These are phyloP conservation scores for Metarhizium rileyi DNA, from an alignment of 2,329 filamentous ascomycete genomes.

Conservation along the genomic window DNA sequence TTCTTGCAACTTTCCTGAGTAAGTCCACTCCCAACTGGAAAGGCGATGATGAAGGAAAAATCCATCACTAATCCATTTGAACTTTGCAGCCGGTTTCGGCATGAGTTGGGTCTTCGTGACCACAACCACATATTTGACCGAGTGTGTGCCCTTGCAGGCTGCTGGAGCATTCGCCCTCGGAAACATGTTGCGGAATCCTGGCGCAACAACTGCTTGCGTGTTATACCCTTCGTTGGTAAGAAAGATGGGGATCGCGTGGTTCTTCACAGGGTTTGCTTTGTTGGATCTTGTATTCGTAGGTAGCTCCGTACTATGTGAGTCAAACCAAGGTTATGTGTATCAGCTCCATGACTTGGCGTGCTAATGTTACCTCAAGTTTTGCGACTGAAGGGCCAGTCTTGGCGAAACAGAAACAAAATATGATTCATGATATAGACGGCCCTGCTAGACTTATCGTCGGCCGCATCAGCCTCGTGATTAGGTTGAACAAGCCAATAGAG, in stretches of 20 bases:
- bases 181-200: conserved; percentile 29
- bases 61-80: conserved; percentile 3
- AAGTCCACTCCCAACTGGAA: conserved; percentile 4
- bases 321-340: no score
- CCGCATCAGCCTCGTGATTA: no score
- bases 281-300: conserved; percentile 19
- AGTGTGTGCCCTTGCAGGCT: conserved; percentile 27
- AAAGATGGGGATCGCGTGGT: conserved; percentile 28
- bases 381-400: no score
- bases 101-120: conserved; percentile 32
- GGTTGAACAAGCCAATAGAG: no score
- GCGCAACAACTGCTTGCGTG: conserved; percentile 27
- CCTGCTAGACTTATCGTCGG: no score
- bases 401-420: no score
- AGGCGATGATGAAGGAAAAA: no score
- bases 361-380: no score
- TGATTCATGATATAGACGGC: no score
- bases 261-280: conserved; percentile 27
- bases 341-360: no score
- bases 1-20: conserved; percentile 21
- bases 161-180: conserved; percentile 30
- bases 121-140: conserved; percentile 30
- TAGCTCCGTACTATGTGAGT: conserved; percentile 13
- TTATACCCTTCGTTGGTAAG: conserved; percentile 23
- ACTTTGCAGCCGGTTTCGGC: conserved; percentile 21